These are phyloP conservation scores for Lepraria neglecta DNA, from an alignment of 495 filamentous ascomycete genomes.

Conservation along the genomic window DNA sequence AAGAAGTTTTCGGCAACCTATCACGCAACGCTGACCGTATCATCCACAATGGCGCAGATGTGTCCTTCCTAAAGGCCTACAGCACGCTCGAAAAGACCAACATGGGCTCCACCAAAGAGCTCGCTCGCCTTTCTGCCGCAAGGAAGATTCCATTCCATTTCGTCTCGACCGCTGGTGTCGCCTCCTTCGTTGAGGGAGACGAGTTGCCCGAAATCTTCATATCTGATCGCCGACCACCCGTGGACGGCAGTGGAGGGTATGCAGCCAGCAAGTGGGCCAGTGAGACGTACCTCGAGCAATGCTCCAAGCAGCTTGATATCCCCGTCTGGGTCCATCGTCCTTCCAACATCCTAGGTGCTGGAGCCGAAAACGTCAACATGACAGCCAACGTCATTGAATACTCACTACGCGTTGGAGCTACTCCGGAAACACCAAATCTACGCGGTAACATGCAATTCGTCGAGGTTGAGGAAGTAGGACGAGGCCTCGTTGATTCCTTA, in stretches of 20 bases:
- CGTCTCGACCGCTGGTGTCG: conserved; percentile 40
- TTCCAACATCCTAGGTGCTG: conserved; percentile 30
- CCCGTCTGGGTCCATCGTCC: conserved; percentile 41
- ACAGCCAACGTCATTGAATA: conserved; percentile 26
- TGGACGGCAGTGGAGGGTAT: conserved; percentile 41
- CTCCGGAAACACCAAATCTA: conserved; percentile 19
- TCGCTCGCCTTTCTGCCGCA: conserved; percentile 33
- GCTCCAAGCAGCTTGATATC: conserved; percentile 24
- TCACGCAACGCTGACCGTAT: conserved; percentile 36
- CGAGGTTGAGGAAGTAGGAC: conserved; percentile 5
- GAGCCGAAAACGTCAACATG: conserved; percentile 24
- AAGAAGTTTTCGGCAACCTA: conserved; percentile 27
- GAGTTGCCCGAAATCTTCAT: conserved; percentile 4
- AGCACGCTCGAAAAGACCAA: conserved; percentile 38
- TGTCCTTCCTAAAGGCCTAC: conserved; percentile 47
- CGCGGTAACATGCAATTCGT: conserved; percentile 13
- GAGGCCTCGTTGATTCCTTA: not conserved
- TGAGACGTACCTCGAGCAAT: conserved; percentile 43
- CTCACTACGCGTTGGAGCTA: conserved; percentile 9
- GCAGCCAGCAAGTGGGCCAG: conserved; percentile 48
- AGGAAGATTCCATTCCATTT: conserved; percentile 45
- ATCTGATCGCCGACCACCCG: conserved; percentile 19
- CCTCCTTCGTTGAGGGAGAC: conserved; percentile 19
- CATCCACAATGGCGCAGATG: conserved; percentile 50
- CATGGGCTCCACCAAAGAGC: conserved; percentile 39